Conservation (phyloP, 176 grass and related monocot species). For the Hsuehochloa calcarea region DNA sequence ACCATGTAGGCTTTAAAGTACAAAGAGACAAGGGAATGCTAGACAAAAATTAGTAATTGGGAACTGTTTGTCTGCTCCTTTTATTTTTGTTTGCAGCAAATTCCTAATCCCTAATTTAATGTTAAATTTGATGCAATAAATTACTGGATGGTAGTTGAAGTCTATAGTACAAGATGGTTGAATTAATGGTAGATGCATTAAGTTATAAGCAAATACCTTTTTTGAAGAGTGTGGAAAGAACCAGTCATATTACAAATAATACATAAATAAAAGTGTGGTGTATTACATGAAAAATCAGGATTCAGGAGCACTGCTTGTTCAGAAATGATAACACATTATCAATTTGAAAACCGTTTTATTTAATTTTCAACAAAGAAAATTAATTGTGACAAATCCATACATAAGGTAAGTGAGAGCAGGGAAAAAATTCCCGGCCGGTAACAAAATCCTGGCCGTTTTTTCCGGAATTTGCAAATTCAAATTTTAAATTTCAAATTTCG, state of each 20-base stretch:
- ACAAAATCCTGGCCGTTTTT: too few relatives aligned
- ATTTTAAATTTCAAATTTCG: too few relatives aligned
- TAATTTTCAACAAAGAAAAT: neutral
- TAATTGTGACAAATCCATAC: neutral
- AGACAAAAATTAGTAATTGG: neutral
- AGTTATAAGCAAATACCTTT: neutral
- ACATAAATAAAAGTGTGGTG: neutral
- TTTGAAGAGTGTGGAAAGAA: neutral
- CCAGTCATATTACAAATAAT: neutral
- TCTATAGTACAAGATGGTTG: neutral
- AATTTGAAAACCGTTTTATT: neutral
- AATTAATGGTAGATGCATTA: neutral
- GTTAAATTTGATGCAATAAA: neutral
- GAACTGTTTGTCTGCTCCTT: neutral
- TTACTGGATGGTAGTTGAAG: conserved; percentile 1
- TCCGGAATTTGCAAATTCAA: too few relatives aligned
- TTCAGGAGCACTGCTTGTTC: neutral
- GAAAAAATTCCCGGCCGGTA: too few relatives aligned
- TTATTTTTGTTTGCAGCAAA: neutral
- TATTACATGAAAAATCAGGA: conserved; percentile 1
- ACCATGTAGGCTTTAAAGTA: neutral
- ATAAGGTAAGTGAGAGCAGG: neutral
- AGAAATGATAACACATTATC: neutral
- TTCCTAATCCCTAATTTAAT: neutral
- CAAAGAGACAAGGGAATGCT: neutral